Conservation (phyloP, 179 eudicot genomes). For the Gypsophila paniculata region DNA sequence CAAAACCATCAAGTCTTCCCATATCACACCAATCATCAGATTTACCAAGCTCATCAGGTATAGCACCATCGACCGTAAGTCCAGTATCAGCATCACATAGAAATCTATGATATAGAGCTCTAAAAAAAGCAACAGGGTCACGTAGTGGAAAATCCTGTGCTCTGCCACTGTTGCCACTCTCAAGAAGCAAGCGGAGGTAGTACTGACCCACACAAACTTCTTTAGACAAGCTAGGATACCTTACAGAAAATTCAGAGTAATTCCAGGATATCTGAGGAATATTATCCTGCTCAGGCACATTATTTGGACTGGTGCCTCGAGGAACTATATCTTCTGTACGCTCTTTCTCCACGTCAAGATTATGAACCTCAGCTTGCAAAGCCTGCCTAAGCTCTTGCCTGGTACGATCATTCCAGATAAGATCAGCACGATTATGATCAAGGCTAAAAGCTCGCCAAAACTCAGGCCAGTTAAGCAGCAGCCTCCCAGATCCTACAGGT, state of each 20-base stretch:
- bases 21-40: constrained; percentile 99
- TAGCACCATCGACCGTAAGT: constrained; percentile 95
- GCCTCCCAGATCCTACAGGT: constrained; percentile 91
- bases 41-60: constrained; percentile 95
- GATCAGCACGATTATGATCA: constrained; percentile 98
- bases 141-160: constrained; percentile 95
- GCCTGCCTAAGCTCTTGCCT: constrained; percentile 92
- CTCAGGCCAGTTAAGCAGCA: constrained; percentile 94
- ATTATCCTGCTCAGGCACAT: constrained; percentile 49
- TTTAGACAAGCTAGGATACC: constrained; percentile 85
- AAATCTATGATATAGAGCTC: constrained; percentile 95
- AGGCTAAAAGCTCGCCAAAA: constrained; percentile 97
- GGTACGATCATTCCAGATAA: constrained; percentile 98
- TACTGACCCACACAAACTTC: constrained; percentile 99
- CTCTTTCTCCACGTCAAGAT: constrained; percentile 92
- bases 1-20: constrained; percentile 99
- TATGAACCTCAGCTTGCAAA: constrained; percentile 92
- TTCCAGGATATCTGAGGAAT: constrained; percentile 96
- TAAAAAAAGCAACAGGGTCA: constrained; percentile 91
- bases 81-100: constrained; percentile 96
- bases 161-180: constrained; percentile 75
- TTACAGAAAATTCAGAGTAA: constrained; percentile 83
- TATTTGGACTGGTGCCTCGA: constrained; percentile 46
- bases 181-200: constrained; percentile 93
- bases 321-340: constrained; percentile 94